Percentiles rank a stretch among this genome's conserved stretches.
Conservation (phyloP, 2,329 filamentous ascomycete genomes). For the Metarhizium anisopliae region DNA sequence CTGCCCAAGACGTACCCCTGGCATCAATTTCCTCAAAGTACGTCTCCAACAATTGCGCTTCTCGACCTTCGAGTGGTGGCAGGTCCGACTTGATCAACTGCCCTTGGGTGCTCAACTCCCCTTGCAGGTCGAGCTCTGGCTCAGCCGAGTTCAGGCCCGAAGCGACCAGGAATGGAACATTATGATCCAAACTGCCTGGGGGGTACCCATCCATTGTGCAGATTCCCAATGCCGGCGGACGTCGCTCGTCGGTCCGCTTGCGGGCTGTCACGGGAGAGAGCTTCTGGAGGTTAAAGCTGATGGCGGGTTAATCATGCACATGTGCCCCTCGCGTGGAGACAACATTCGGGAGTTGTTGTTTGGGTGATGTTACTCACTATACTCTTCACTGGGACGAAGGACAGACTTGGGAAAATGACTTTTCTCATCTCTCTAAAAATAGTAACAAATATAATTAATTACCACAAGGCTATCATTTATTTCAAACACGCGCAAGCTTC, state of each 20-base stretch:
- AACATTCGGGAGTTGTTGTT: not conserved
- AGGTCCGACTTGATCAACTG: conserved; percentile 62
- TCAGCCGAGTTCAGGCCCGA: conserved; percentile 55
- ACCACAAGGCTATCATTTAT: too few relatives aligned
- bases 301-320: not conserved
- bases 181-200: conserved; percentile 71
- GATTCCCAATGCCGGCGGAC: conserved; percentile 11
- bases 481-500: too few relatives aligned
- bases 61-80: conserved; percentile 54
- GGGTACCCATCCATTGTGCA: conserved; percentile 69
- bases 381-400: not conserved
- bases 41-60: conserved; percentile 55
- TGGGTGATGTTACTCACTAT: not conserved
- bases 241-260: conserved; percentile 1
- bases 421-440: too few relatives aligned
- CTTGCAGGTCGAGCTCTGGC: conserved; percentile 33
- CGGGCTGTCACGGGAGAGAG: conserved; percentile 6
- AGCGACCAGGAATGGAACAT: conserved; percentile 74
- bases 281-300: conserved; percentile 11
- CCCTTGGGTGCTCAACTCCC: conserved; percentile 47
- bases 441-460: too few relatives aligned
- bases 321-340: conserved; percentile 3
- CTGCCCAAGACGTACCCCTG: conserved; percentile 57
- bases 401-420: not conserved
- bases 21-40: conserved; percentile 60